Evolutionary conservation across 768 basidiomycete species (phyloP), one percentile per base, ranked within the genome.

Genomic region (Leccinellum albellum): DNA sequence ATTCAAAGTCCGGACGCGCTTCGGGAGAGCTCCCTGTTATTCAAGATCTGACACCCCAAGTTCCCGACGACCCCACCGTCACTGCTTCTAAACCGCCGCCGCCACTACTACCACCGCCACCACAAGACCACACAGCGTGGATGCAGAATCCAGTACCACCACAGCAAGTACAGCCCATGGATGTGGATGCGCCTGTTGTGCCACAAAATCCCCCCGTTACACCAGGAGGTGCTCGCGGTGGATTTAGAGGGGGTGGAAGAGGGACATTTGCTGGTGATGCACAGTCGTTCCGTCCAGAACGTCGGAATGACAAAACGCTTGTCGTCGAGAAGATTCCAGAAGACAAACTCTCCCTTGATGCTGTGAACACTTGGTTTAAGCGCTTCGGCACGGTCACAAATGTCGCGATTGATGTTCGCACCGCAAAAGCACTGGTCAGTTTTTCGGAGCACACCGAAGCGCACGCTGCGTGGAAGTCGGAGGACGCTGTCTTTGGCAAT

Each of bases 261-360:
- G 84, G 86, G 28, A 79, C 77, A n/a, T 89, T 88, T 63, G 73
- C 78, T 49, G 84, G 82, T 6, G 87, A 88, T 29, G 82, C 79
- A 7, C 83, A 83, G 57, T 82, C 77, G 55, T 87, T 88, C 76
- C 83, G 83, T 10, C 83, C 83, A 26, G 84, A 85, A 60, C 81
- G 82, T 60, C 78, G 86, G 56, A 82, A 81, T 58, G 85, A 87
- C 71, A 89, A 87, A 73, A 93, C 90, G 0, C 79, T 98, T 21
- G 92, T 97, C 14, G 88, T 98, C 33, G 93, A 97, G 73, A 94
- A 94, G 75, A 95, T 98, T 55, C 95, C 95, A 0, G 82, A 86
- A 50, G 87, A 91, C 59, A 86, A 89, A 61, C 80, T 96, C 40
- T 82, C 82, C 14, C 81, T 93, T 14, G 87, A 86, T 51, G 76